phyloP scores from a whole-genome alignment of 495 filamentous ascomycete genomes.

The Penicillium antarcticum region DNA sequence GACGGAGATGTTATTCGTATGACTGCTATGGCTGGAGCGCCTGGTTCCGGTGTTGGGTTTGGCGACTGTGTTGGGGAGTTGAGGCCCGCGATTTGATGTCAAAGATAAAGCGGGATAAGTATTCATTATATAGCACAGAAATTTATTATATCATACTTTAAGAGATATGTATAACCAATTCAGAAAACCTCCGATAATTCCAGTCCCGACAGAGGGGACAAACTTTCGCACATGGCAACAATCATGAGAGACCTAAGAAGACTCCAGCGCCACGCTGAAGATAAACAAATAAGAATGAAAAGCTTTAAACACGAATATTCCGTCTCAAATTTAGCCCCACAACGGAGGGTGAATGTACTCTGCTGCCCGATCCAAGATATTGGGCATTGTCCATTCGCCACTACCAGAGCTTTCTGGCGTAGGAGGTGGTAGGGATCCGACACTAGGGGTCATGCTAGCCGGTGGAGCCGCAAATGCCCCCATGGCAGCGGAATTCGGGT shows the following conservation, averaged over 20 bases:
- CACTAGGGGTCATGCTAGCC: constrained; percentile 33
- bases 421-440: constrained; percentile 41
- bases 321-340: constrained; percentile 29
- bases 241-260: constrained; percentile 4
- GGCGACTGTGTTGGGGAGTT: constrained; percentile 61
- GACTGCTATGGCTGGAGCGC: constrained; percentile 54
- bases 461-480: constrained; percentile 16
- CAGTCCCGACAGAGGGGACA: neutral
- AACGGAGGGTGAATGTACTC: constrained; percentile 50
- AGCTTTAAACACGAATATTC: neutral
- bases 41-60: constrained; percentile 58
- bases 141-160: neutral
- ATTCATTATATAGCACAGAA: neutral
- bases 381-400: constrained; percentile 46
- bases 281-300: neutral
- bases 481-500: constrained; percentile 4
- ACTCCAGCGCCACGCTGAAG: constrained; percentile 13
- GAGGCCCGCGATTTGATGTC: constrained; percentile 18
- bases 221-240: neutral
- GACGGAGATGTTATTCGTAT: constrained; percentile 77
- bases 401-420: constrained; percentile 48
- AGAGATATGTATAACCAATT: neutral
- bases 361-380: constrained; percentile 42
- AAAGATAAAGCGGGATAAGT: neutral
- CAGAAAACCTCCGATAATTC: neutral